A percentile compares a stretch with the other conserved stretches of the same genome.
Conservation (phyloP, 768 basidiomycete species). For the Boletus sensibilis region DNA sequence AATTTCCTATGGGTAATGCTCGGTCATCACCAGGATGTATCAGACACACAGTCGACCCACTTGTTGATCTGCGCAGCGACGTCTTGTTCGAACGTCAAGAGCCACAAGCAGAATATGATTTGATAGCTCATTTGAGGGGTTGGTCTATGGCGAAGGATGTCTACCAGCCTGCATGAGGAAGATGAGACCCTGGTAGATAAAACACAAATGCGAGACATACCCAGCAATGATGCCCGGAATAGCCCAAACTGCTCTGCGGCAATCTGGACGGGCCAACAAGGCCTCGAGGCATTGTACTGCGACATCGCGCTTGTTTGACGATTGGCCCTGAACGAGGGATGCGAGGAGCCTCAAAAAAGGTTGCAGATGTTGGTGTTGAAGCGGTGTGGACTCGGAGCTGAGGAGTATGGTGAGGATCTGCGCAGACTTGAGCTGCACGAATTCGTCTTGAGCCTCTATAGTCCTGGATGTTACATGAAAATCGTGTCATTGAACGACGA, state of each 20-base stretch:
- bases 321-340: constrained; percentile 56
- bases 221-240: constrained; percentile 66
- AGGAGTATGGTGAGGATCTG: constrained; percentile 88
- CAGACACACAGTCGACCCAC: constrained; percentile 41
- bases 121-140: constrained; percentile 96
- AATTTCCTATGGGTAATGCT: constrained; percentile 59
- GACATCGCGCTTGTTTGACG: constrained; percentile 76
- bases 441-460: constrained; percentile 87
- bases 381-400: constrained; percentile 51
- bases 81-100: constrained; percentile 86
- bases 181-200: background rate
- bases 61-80: constrained; percentile 86
- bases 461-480: constrained; percentile 47
- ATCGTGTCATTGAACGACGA: background rate
- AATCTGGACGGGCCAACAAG: constrained; percentile 76
- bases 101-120: constrained; percentile 90
- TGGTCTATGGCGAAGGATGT: constrained; percentile 76
- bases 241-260: constrained; percentile 77
- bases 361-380: constrained; percentile 52
- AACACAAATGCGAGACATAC: constrained; percentile 36
- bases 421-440: constrained; percentile 86
- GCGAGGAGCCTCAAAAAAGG: constrained; percentile 63
- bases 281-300: constrained; percentile 90
- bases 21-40: background rate
- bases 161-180: constrained; percentile 60